Evolutionary conservation across 140 eudicot genomes (phyloP).

Genomic region (Anethum foeniculum): DNA sequence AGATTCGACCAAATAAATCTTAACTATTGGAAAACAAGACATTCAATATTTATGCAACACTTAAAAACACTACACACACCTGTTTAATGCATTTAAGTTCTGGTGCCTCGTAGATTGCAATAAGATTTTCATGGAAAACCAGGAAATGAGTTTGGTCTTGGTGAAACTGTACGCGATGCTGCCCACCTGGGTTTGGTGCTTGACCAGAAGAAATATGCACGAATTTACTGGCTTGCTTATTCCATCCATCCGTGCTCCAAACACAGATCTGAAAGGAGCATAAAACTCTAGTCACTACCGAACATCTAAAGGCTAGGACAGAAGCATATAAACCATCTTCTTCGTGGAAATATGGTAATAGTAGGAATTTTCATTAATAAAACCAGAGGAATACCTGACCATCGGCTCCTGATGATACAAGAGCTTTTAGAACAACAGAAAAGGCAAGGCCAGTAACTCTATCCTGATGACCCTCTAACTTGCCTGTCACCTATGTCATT

Average conservation of each 20-base stretch:
- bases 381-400: constrained; percentile 37
- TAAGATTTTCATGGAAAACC: constrained; percentile 57
- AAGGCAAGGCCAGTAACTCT: constrained; percentile 76
- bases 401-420: constrained; percentile 72
- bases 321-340: not conserved
- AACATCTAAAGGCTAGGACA: not conserved
- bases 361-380: not conserved
- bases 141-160: constrained; percentile 46
- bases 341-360: not conserved
- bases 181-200: constrained; percentile 26
- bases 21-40: not conserved
- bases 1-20: not conserved
- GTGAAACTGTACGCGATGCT: constrained; percentile 56
- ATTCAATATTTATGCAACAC: constrained; percentile 14
- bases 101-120: constrained; percentile 50
- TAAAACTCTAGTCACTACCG: not conserved
- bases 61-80: constrained; percentile 22
- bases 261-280: constrained; percentile 39
- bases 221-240: constrained; percentile 31
- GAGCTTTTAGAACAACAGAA: constrained; percentile 34
- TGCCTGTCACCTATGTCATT: constrained; percentile 35
- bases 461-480: constrained; percentile 51
- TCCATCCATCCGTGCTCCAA: constrained; percentile 57
- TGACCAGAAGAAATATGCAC: constrained; percentile 43
- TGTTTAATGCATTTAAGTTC: constrained; percentile 51